These are phyloP conservation scores for Hypoxylon lienhwacheense DNA, from an alignment of 495 filamentous ascomycete genomes.

Conservation along the genomic window DNA sequence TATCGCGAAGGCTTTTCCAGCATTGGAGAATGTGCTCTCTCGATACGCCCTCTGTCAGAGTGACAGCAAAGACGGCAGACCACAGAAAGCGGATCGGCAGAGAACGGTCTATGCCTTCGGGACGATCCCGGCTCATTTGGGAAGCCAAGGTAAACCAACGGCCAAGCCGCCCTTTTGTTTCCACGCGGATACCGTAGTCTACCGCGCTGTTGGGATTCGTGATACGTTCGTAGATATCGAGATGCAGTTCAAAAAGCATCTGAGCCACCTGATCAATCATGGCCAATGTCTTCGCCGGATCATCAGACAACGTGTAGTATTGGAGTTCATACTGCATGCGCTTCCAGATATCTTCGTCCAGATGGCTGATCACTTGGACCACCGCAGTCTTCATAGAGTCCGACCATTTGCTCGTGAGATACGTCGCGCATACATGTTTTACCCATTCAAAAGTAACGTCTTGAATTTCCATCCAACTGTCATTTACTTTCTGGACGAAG, in stretches of 20 bases:
- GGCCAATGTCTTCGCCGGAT: conserved; percentile 10
- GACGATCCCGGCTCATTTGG: conserved; percentile 55
- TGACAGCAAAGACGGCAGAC: conserved; percentile 76
- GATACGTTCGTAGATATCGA: conserved; percentile 79
- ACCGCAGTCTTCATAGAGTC: conserved; percentile 69
- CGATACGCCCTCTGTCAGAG: conserved; percentile 64
- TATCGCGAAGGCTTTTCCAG: conserved; percentile 66
- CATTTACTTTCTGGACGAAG: conserved; percentile 60
- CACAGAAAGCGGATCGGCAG: conserved; percentile 73
- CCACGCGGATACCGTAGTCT: conserved; percentile 56
- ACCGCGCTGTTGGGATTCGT: conserved; percentile 74
- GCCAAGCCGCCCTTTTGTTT: conserved; percentile 68
- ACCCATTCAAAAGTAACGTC: conserved; percentile 70
- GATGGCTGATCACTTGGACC: conserved; percentile 64
- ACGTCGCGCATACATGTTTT: conserved; percentile 60
- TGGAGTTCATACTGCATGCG: conserved; percentile 51
- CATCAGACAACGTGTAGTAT: conserved; percentile 27
- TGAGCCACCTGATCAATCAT: conserved; percentile 64
- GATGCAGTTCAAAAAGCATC: conserved; percentile 82
- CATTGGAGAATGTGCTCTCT: conserved; percentile 79
- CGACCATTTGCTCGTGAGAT: conserved; percentile 69
- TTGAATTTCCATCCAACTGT: conserved; percentile 58
- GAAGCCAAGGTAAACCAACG: conserved; percentile 76
- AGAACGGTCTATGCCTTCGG: conserved; percentile 43
- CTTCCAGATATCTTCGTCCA: conserved; percentile 71